phyloP scores from a whole-genome alignment of 345 rosid genomes.

The Carallia brachiata region DNA sequence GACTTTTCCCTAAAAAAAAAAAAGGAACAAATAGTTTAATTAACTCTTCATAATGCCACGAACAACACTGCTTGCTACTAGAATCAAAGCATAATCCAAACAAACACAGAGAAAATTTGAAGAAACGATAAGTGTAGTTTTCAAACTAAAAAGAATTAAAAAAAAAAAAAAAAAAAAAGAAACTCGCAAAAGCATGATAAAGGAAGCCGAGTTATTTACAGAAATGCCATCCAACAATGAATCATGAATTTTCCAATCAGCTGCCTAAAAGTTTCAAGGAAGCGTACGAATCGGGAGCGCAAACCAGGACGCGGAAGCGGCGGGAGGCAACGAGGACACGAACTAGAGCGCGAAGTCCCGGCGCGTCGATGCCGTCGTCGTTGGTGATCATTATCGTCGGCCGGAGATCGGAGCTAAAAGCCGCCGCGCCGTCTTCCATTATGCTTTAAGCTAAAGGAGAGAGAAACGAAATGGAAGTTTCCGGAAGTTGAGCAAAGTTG shows the following conservation, averaged over 20 bases:
- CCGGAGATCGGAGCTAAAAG: slow-evolving; percentile 10
- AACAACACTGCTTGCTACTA: no score
- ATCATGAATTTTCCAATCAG: no score
- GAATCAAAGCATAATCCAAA: neutral
- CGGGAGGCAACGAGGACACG: slow-evolving; percentile 62
- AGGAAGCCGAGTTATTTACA: no score
- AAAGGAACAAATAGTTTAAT: neutral
- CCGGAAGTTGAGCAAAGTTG: no score
- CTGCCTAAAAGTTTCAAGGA: neutral
- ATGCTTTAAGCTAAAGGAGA: neutral
- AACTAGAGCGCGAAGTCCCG: slow-evolving; percentile 71
- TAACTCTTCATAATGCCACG: no score
- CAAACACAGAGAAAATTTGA: no score
- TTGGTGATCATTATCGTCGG: slow-evolving; percentile 74
- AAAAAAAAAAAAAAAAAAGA: no score
- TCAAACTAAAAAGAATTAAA: no score
- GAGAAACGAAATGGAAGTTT: no score
- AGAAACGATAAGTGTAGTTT: no score
- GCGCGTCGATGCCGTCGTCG: slow-evolving; percentile 95
- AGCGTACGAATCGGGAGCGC: slow-evolving; percentile 88
- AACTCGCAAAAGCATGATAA: no score
- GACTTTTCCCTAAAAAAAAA: slow-evolving; percentile 61
- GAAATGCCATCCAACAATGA: no score
- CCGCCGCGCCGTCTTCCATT: slow-evolving; percentile 13
- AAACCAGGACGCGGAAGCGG: slow-evolving; percentile 63